Percentiles rank a stretch among this genome's conserved stretches.
Conservation (phyloP, 805 yeast genomes). For the Saccharomyces mikatae region DNA sequence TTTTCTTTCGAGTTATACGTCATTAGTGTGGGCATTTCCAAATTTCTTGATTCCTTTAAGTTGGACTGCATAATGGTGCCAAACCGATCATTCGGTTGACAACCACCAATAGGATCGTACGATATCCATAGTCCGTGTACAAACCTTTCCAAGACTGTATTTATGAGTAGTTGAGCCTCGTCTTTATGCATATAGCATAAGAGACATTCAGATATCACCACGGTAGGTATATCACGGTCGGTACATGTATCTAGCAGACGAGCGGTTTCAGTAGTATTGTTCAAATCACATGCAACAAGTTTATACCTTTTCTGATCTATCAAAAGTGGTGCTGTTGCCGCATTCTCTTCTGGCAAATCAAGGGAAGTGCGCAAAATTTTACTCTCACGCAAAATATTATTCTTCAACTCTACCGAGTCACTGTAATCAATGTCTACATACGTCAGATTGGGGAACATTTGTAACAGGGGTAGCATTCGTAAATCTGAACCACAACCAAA, state of each 20-base stretch:
- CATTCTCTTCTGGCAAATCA: slow-evolving; percentile 12
- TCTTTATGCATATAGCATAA: slow-evolving; percentile 43
- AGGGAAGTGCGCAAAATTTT: slow-evolving; percentile 3
- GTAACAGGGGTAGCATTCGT: slow-evolving; percentile 36
- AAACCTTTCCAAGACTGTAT: slow-evolving; percentile 26
- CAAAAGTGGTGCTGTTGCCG: slow-evolving; percentile 13
- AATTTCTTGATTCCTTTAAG: slow-evolving; percentile 39
- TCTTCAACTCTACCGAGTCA: slow-evolving; percentile 40
- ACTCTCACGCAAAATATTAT: slow-evolving; percentile 10
- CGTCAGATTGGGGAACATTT: slow-evolving; percentile 18
- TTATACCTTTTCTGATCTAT: slow-evolving; percentile 17
- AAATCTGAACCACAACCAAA: slow-evolving; percentile 68
- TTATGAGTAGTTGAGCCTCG: slow-evolving; percentile 35
- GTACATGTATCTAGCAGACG: slow-evolving; percentile 15
- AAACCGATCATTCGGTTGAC: slow-evolving; percentile 32
- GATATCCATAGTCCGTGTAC: slow-evolving; percentile 28
- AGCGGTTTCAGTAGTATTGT: slow-evolving; percentile 23
- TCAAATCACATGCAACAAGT: slow-evolving; percentile 31
- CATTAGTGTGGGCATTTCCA: slow-evolving; percentile 36
- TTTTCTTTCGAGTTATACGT: slow-evolving; percentile 32
- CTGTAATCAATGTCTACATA: slow-evolving; percentile 47
- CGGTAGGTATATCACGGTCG: slow-evolving; percentile 34
- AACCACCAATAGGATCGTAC: slow-evolving; percentile 55
- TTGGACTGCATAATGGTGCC: slow-evolving; percentile 50
- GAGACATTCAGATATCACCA: slow-evolving; percentile 51